Evolutionary conservation across 306 rosid genomes (phyloP), one percentile per base, ranked within the genome.

Genomic region (Sindora glabra): DNA sequence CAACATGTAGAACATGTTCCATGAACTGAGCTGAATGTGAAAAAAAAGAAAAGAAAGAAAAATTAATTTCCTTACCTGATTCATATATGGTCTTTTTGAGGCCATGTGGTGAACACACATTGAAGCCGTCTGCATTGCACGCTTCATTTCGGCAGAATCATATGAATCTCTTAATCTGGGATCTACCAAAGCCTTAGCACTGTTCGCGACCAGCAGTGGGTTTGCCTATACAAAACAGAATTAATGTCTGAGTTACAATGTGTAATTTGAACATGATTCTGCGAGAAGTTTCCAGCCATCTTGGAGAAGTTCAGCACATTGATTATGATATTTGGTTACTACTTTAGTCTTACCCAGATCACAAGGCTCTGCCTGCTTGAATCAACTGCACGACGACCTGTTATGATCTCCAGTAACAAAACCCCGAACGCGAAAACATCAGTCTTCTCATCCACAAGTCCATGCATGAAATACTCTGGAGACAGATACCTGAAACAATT

Each of bases 391-490:
- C 77, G 99, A 16, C 99, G 97, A 39, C 99, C 94, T 3, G 99
- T 89, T 27, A 94, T 75, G 83, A 94, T 79, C 79, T 94, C 99
- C 25, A 94, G 74, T 37, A 94, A 71, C 64, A 94, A 52, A 59
- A 94, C 99, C n/a, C 99, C 99, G 32, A 48, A 86, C 0, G 99
- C 94, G 25, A 94, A 94, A 3, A 94, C 94, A 48, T 94, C 99
- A 2, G 89, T 89, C 80, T 82, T 94, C 79, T 94, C 97, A 14
- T 94, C 95, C 21, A 86, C 86, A 62, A 94, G 38, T 64, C 99
- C 99, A 52, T 89, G 99, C 97, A 94, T 94, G 25, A 94, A 94
- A 50, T 89, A 94, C 72, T 94, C 99, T 4, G 99, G 99, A 64
- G 99, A 84, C 74, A 94, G 62, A 70, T 94, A 94, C 56, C 99